These are phyloP conservation scores for Solanum virginianum DNA, from an alignment of 257 asterid species.

Conservation along the genomic window DNA sequence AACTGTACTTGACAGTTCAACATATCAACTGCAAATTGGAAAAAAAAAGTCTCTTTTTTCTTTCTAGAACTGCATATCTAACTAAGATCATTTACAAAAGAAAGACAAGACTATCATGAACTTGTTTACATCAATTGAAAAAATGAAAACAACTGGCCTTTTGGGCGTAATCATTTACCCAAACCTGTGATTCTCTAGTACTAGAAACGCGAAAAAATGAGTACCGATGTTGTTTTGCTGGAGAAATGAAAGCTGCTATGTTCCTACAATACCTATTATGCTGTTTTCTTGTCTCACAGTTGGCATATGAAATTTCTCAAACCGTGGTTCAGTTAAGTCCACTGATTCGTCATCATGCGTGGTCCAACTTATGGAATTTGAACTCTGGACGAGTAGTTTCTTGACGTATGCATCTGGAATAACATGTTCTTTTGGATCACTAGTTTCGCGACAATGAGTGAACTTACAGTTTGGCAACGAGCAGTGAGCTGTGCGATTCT, in stretches of 20 bases:
- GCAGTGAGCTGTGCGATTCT: conserved; percentile 12
- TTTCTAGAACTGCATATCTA: not conserved
- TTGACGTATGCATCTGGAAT: conserved; percentile 18
- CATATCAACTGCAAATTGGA: not conserved
- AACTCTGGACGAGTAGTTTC: conserved; percentile 25
- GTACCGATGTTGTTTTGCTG: not conserved
- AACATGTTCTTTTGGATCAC: conserved; percentile 7
- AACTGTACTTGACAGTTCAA: not conserved
- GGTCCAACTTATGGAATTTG: conserved; percentile 23
- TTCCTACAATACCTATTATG: not conserved
- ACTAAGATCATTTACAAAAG: not conserved
- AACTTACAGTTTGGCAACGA: conserved; percentile 2
- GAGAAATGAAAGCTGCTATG: not conserved
- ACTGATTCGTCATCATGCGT: conserved; percentile 47
- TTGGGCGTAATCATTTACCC: not conserved
- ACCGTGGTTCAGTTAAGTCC: conserved; percentile 74
- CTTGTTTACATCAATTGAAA: not conserved
- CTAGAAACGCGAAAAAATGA: not conserved
- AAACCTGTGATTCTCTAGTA: not conserved
- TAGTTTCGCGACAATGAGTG: conserved; percentile 3
- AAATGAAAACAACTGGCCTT: not conserved
- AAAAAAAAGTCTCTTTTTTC: not conserved
- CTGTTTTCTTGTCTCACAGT: conserved; percentile 5
- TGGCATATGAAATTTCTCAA: conserved; percentile 57
- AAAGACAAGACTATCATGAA: not conserved